Base-by-base conservation (phyloP, 202 grass and related monocot species). In the Panicum hallii region DNA sequence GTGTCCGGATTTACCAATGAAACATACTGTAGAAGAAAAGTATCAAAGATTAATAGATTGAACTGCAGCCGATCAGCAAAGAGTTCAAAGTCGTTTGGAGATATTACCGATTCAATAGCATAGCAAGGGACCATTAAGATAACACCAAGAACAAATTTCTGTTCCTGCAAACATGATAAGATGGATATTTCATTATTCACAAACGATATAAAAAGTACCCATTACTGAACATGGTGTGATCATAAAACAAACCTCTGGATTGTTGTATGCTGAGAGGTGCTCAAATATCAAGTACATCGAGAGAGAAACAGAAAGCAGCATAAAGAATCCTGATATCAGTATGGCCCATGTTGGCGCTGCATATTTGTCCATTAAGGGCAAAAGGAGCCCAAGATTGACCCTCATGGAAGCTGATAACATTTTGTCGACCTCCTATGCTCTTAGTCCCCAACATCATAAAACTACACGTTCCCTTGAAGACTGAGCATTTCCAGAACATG, bases 91-190 rank as follows among this genome's bases (percentile, higher is more conserved):
- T 68, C 70, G 36, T 46, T 65, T 57, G n/a, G 17, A 87, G 52
- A 45, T 65, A 86, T 90, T 84, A 97, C 94, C 52, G 94, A 97
- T 65, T 93, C 91, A 48, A 93, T 65, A 49, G 91, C 84, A 86
- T 93, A 97, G 64, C 89, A 97, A 73, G 91, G 94, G 48, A 97
- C 91, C 94, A 97, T 97, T 54, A 96, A 84, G 42, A 96, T 91
- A 81, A 96, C 94, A 55, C 94, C 94, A 84, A 96, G 87, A 88
- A 96, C 82, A 83, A 93, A 96, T 68, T 91, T 96, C 77, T 96
- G 94, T 70, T 96, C 94, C 94, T 96, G 91, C 16, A 75, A 81
- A 79, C 50, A 67, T 80, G 61, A 77, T 53, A 48, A 49, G 38
- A 73, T 40, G 22, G 67, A 83, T 56, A 89, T 44, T 78, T 54